Percentiles rank a stretch among this genome's conserved stretches.
phyloP scores from a whole-genome alignment of 495 filamentous ascomycete genomes.

The Lophiostoma macrostomum region DNA sequence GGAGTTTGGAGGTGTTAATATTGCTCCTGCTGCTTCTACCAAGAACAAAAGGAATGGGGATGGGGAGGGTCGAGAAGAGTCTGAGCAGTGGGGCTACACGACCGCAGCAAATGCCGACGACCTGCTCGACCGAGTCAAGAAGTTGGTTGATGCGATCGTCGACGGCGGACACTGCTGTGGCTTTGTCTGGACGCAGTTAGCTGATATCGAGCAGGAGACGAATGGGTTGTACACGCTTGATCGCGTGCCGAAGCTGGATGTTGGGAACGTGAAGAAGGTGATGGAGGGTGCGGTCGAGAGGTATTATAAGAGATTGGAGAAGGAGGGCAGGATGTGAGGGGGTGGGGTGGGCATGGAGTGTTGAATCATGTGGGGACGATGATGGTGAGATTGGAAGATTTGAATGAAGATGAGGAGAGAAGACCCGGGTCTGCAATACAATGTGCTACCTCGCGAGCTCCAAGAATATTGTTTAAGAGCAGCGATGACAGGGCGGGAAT shows the following conservation, averaged over 20 bases:
- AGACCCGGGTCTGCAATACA: too few relatives aligned
- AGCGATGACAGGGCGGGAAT: too few relatives aligned
- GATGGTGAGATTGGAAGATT: too few relatives aligned
- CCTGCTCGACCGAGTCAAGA: slow-evolving; percentile 34
- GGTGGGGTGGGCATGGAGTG: too few relatives aligned
- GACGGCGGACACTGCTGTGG: slow-evolving; percentile 32
- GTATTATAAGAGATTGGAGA: too few relatives aligned
- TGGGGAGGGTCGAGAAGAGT: too few relatives aligned
- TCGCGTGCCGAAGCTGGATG: slow-evolving; percentile 34
- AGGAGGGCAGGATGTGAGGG: too few relatives aligned
- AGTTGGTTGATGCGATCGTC: slow-evolving; percentile 33
- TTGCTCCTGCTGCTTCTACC: slow-evolving; percentile 48
- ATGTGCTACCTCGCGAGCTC: too few relatives aligned
- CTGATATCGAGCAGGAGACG: slow-evolving; percentile 40
- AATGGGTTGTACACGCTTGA: slow-evolving; percentile 38
- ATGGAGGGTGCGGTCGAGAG: slow-evolving; percentile 22
- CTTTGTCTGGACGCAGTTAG: slow-evolving; percentile 39
- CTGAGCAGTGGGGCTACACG: slow-evolving; percentile 41
- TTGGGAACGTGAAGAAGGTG: slow-evolving; percentile 23
- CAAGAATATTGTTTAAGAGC: too few relatives aligned
- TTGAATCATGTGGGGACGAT: too few relatives aligned
- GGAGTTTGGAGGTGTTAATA: slow-evolving; percentile 61
- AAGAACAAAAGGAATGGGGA: slow-evolving; percentile 24
- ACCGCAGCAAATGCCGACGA: slow-evolving; percentile 34
- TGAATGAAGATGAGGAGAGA: too few relatives aligned